Conservation (phyloP, 257 asterid genomes). For the Petunia axillaris region DNA sequence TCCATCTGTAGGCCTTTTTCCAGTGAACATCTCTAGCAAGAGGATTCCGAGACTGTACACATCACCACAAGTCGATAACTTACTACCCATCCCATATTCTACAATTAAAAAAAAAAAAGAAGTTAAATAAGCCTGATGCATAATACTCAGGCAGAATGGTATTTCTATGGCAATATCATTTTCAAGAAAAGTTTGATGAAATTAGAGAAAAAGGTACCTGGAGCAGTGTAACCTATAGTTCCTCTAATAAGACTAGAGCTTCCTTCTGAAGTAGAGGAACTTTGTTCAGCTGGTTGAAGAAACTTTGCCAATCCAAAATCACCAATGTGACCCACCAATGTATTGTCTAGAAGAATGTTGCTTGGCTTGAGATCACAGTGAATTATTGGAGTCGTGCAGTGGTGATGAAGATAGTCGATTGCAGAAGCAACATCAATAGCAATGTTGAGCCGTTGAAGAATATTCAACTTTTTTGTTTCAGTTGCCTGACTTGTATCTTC, state of each 20-base stretch:
- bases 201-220: slow-evolving; percentile 32
- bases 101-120: not conserved
- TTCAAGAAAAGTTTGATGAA: too few relatives aligned
- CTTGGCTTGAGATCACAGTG: slow-evolving; percentile 47
- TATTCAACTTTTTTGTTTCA: slow-evolving; percentile 16
- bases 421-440: slow-evolving; percentile 39
- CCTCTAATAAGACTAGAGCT: slow-evolving; percentile 35
- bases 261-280: slow-evolving; percentile 3
- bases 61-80: slow-evolving; percentile 38
- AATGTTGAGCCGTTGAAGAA: slow-evolving; percentile 27
- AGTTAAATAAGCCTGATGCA: not conserved
- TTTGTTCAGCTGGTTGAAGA: slow-evolving; percentile 25
- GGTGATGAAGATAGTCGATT: slow-evolving; percentile 38
- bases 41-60: slow-evolving; percentile 46
- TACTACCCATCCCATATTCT: slow-evolving; percentile 45
- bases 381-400: slow-evolving; percentile 30
- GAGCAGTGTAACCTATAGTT: slow-evolving; percentile 42
- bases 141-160: not conserved
- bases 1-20: slow-evolving; percentile 42
- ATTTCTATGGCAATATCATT: too few relatives aligned
- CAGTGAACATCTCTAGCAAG: slow-evolving; percentile 44
- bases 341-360: slow-evolving; percentile 40
- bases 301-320: slow-evolving; percentile 44
- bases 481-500: not conserved
- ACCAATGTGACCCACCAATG: slow-evolving; percentile 35